Conservation (phyloP, 2,329 filamentous ascomycete species). For the Alternaria gaisen region DNA sequence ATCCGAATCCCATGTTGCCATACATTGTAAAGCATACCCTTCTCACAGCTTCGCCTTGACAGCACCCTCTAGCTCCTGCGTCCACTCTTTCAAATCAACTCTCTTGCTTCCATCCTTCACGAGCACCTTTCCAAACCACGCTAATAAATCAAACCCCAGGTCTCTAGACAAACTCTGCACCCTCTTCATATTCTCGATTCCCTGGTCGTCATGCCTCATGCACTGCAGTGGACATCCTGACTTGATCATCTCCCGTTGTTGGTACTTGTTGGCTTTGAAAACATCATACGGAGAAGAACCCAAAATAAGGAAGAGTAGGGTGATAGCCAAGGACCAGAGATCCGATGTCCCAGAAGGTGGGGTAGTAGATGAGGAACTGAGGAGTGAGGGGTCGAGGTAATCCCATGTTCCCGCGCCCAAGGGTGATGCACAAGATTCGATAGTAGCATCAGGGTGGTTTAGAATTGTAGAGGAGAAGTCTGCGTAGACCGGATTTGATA, state of each 20-base stretch:
- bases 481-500: constrained; percentile 47
- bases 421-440: constrained; percentile 26
- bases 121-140: constrained; percentile 52
- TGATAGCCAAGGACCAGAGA: constrained; percentile 57
- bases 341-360: constrained; percentile 51
- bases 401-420: constrained; percentile 59
- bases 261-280: constrained; percentile 52
- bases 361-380: constrained; percentile 27
- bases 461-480: constrained; percentile 56
- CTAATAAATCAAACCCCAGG: constrained; percentile 38
- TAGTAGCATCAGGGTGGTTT: constrained; percentile 11
- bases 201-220: constrained; percentile 48
- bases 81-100: constrained; percentile 44
- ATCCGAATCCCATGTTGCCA: no score
- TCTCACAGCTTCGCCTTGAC: not conserved
- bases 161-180: constrained; percentile 40
- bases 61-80: constrained; percentile 20
- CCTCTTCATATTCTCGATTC: constrained; percentile 37
- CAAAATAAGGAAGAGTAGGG: constrained; percentile 54
- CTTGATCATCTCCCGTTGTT: constrained; percentile 56
- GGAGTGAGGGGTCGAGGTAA: constrained; percentile 53
- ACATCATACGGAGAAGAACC: constrained; percentile 54
- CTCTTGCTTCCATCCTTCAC: constrained; percentile 39
- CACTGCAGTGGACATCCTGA: constrained; percentile 53
- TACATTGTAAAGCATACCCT: not conserved